A percentile compares a stretch with the other conserved stretches of the same genome.
Evolutionary conservation across 1,284 basidiomycete genomes (phyloP).

Genomic region (Leccinum griseonigrum): DNA sequence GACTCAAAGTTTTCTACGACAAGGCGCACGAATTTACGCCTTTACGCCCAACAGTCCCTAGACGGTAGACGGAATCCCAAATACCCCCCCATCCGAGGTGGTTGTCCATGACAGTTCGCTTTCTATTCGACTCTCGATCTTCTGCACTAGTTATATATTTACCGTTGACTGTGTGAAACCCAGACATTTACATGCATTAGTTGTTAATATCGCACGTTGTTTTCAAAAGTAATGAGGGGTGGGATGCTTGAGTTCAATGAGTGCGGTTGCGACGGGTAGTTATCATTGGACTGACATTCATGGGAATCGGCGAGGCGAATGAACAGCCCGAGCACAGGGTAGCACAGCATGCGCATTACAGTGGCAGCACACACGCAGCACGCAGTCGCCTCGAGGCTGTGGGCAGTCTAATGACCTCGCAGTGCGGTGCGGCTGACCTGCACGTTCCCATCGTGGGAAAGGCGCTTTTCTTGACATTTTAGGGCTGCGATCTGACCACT

Average conservation of each 20-base stretch:
- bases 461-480: constrained; percentile 23
- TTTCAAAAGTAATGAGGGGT: constrained; percentile 7
- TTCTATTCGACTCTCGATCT: constrained; percentile 29
- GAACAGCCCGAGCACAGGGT: constrained; percentile 7
- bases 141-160: constrained; percentile 28
- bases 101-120: constrained; percentile 14
- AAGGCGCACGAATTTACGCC: constrained; percentile 74
- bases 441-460: constrained; percentile 24
- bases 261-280: neutral
- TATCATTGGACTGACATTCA: constrained; percentile 13
- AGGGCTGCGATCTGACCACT: constrained; percentile 16
- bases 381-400: constrained; percentile 28
- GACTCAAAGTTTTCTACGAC: constrained; percentile 70
- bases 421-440: neutral
- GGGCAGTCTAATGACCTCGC: neutral
- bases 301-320: constrained; percentile 15
- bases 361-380: constrained; percentile 6
- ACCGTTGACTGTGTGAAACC: constrained; percentile 15
- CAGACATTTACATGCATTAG: constrained; percentile 11
- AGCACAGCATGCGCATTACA: constrained; percentile 13
- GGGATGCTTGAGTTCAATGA: constrained; percentile 4
- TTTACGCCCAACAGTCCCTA: constrained; percentile 38
- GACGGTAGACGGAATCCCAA: constrained; percentile 25
- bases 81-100: constrained; percentile 4
- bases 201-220: constrained; percentile 21